phyloP scores from a whole-genome alignment of 805 yeast genomes.

The Saturnispora gosingensis region DNA sequence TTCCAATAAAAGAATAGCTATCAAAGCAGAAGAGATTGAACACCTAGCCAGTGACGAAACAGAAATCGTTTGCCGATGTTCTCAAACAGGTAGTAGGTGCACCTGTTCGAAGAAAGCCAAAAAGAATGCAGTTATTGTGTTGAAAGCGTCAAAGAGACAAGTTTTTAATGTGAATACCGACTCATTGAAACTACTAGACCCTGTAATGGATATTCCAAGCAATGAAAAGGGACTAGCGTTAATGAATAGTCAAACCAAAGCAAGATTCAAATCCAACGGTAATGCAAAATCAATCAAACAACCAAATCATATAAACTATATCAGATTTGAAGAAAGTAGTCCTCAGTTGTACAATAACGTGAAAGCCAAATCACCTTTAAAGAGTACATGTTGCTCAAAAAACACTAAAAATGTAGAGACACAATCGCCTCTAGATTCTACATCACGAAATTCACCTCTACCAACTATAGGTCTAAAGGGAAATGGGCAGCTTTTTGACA shows the following conservation, averaged over 20 bases:
- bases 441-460: background rate
- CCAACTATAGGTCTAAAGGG: background rate
- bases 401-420: background rate
- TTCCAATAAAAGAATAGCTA: constrained; percentile 50
- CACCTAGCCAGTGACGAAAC: background rate
- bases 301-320: background rate
- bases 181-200: constrained; percentile 26
- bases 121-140: constrained; percentile 22
- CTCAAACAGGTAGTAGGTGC: background rate
- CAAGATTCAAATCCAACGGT: background rate
- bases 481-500: constrained; percentile 19
- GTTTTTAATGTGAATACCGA: constrained; percentile 29
- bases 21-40: constrained; percentile 35
- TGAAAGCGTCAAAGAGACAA: constrained; percentile 28
- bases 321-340: background rate
- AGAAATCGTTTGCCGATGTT: background rate
- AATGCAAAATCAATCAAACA: background rate
- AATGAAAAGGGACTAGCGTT: constrained; percentile 25
- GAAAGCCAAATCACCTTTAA: background rate
- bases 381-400: background rate
- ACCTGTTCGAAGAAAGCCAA: constrained; percentile 8
- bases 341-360: background rate
- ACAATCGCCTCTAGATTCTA: background rate
- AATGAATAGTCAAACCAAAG: constrained; percentile 9
- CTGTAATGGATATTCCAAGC: constrained; percentile 27